These are phyloP conservation scores for Kalanchoe fedtschenkoi DNA, from an alignment of 164 flowering plant genomes.

Conservation along the genomic window DNA sequence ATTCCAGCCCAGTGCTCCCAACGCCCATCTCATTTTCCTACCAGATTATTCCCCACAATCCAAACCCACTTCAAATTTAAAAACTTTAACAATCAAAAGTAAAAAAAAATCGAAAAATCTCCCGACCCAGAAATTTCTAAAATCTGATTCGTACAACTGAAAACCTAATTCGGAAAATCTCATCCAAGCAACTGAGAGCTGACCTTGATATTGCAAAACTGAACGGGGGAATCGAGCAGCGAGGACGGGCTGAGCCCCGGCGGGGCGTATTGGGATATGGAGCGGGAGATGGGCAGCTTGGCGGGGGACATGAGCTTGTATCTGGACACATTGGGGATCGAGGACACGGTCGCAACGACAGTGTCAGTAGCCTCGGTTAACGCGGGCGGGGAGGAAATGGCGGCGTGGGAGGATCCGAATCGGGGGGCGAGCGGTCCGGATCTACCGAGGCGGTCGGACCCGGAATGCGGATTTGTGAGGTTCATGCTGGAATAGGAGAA, in stretches of 20 bases:
- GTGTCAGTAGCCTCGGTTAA: neutral
- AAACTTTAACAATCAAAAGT: neutral
- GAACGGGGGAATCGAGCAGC: constrained; percentile 27
- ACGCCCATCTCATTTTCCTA: neutral
- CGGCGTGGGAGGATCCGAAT: neutral
- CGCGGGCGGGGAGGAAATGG: neutral
- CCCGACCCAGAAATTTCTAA: neutral
- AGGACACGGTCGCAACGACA: neutral
- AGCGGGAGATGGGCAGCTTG: constrained; percentile 79
- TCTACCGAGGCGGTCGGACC: neutral
- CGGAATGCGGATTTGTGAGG: neutral
- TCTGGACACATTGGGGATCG: constrained; percentile 16
- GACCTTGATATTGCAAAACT: constrained; percentile 61
- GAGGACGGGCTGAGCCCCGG: constrained; percentile 80
- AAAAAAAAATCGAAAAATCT: neutral
- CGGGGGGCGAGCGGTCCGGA: neutral
- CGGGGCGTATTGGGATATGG: constrained; percentile 59
- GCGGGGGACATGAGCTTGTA: constrained; percentile 92
- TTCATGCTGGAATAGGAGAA: neutral
- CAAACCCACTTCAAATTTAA: neutral
- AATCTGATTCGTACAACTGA: neutral
- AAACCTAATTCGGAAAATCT: neutral
- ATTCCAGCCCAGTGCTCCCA: neutral
- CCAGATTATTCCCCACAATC: neutral
- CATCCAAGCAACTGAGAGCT: neutral